Base-by-base conservation (phyloP, 2,329 filamentous ascomycete genomes). In the Fusarium palustre region DNA sequence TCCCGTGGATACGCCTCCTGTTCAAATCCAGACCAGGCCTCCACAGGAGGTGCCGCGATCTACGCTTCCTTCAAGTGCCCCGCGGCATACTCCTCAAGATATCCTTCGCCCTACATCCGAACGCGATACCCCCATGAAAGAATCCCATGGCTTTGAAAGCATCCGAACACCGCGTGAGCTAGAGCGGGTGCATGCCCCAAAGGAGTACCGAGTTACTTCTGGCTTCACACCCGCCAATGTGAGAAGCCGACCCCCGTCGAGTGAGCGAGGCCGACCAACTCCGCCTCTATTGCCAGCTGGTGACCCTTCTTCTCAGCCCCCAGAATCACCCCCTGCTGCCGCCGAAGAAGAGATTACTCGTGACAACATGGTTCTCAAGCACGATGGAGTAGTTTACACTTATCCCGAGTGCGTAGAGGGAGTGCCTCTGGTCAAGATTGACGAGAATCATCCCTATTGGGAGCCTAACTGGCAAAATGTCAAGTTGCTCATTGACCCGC, bases 401-500 rank as follows among this genome's bases (percentile, higher is more conserved):
- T 82, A 83, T 45, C 87, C 87, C 0, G 79, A 83, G 24, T 83
- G 86, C 68, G 84, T 87, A 70, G 79, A 79, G 31, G 86, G 85
- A 3, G 85, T 87, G 1, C 86, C 86, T 1, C 67, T 88, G 4
- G 81, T 78, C 38, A 86, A 85, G 72, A 87, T 88, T 49, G 76
- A 81, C 41, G 77, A 81, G 18, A 75, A 71, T 10, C 83, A 88
- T 41, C 82, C 84, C 0, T 88, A 88, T 73, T 89, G 86, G 86
- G 85, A 88, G 16, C 74, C 80, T 0, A 80, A 81, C 6, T 89
- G 87, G 87, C 80, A 81, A 13, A 76, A 82, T 5, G 76, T 87
- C 7, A 81, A 81, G 56, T 73, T 75, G 2, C 66, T 81, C 9
- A 82, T 87, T 10, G 76, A 81, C 43, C 79, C 80, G 1, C 79